Conservation (phyloP, 2,329 filamentous ascomycete species). For the Mariannaea sp. region DNA sequence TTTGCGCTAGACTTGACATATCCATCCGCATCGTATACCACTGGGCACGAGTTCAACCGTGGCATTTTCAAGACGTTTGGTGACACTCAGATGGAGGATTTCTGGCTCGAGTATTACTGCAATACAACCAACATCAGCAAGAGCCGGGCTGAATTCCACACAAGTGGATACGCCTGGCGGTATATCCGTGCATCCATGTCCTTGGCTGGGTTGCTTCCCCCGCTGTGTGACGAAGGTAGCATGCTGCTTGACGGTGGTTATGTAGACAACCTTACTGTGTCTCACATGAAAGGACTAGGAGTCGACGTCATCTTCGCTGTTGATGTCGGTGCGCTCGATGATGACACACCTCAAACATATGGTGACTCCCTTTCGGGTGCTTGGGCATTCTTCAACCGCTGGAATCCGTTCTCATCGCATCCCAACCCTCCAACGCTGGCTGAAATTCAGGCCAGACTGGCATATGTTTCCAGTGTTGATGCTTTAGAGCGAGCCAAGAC, state of each 20-base stretch:
- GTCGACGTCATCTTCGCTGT: conserved; percentile 95
- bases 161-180: conserved; percentile 94
- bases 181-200: conserved; percentile 98
- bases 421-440: conserved; percentile 94
- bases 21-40: conserved; percentile 95
- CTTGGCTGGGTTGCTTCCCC: conserved; percentile 87
- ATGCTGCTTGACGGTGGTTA: conserved; percentile 98
- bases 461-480: conserved; percentile 94
- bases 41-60: conserved; percentile 97
- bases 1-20: conserved; percentile 96
- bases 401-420: conserved; percentile 90
- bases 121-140: conserved; percentile 99
- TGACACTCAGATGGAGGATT: conserved; percentile 96
- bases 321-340: conserved; percentile 91
- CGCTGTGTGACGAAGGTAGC: conserved; percentile 93
- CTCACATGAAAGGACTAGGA: conserved; percentile 94
- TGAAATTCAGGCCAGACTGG: conserved; percentile 92
- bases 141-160: conserved; percentile 89
- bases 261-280: conserved; percentile 94
- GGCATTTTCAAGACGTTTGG: conserved; percentile 99
- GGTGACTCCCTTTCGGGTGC: conserved; percentile 93
- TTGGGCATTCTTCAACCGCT: conserved; percentile 93
- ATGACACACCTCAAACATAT: conserved; percentile 88
- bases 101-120: conserved; percentile 98
- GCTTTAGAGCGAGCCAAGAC: conserved; percentile 92